Base-by-base conservation (phyloP, 495 filamentous ascomycete genomes). In the Podospora australis region DNA sequence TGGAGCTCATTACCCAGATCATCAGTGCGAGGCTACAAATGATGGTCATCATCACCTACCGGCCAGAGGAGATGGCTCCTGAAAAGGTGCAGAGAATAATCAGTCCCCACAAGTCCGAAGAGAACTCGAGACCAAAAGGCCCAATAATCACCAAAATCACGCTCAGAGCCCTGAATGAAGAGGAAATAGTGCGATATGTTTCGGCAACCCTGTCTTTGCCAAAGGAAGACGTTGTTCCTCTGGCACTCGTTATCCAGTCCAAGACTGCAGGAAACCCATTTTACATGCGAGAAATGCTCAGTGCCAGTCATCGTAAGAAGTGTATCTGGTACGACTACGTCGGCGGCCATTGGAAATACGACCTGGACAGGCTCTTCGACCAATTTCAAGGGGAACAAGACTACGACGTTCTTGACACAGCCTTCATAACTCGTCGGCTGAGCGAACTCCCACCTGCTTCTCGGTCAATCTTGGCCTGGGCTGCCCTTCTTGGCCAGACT, bases 241-340 rank as follows among this genome's bases (percentile, higher is more conserved):
- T 88, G 10, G 79, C 81, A 8, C 78, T 85, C 16, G 82, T 90
- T 9, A 76, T 94, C 14, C 84, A 89, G 62, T 87, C 89, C 55
- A 90, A 90, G 66, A 86, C 81, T 19, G 72, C 75, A 11, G 87
- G 88, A 0, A 92, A 94, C 56, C 86, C 87, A 0, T 95, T 95
- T 62, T 91, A 90, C 54, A 83, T 95, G 51, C 79, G 86, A 24
- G 86, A 94, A 62, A 90, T 96, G 80, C 75, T 96, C n/a, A 86
- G 85, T 58, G 83, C 84, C 6, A 90, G 86, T 58, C 82, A 94
- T 62, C 79, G 83, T 14, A 94, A 88, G 62, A 81, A 81, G 54
- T 91, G 86, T 57, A 82, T 96, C 42, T 94, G 84, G 80, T 95
- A 90, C 65, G 84, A 84, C 38, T 96, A 89, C 77, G 83, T 81